Evolutionary conservation across 306 rosid species (phyloP).

Genomic region (Begonia loranthoides): DNA sequence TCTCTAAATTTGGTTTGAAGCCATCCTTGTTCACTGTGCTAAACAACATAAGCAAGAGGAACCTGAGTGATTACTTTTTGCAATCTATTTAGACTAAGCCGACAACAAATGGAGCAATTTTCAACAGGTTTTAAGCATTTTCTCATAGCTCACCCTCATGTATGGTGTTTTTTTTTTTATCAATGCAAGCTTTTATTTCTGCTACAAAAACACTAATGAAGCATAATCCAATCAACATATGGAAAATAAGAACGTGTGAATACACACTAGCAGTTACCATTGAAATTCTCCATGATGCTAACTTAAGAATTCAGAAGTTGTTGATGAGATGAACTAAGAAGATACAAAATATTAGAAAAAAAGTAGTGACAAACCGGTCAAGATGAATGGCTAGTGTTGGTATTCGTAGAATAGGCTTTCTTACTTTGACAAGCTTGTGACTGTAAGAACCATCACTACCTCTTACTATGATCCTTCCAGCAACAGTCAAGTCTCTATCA

Average conservation of each 20-base stretch:
- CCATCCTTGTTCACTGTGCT: constrained; percentile 96
- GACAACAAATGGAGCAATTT: neutral
- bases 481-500: constrained; percentile 92
- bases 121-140: no score
- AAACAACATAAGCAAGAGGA: constrained; percentile 22
- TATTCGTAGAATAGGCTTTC: constrained; percentile 69
- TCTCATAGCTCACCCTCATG: no score
- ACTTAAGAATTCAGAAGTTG: no score
- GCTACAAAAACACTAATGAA: no score
- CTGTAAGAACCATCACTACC: constrained; percentile 26
- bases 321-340: no score
- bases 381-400: constrained; percentile 98
- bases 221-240: no score
- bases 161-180: no score
- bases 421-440: constrained; percentile 85
- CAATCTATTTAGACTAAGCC: neutral
- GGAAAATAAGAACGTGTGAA: no score
- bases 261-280: no score
- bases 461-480: constrained; percentile 80
- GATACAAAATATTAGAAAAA: neutral
- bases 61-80: neutral
- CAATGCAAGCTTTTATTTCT: no score
- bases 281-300: no score
- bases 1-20: constrained; percentile 87
- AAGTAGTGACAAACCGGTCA: constrained; percentile 48